Evolutionary conservation across 768 basidiomycete genomes (phyloP).

Genomic region (Neoboletus brunneissimus): DNA sequence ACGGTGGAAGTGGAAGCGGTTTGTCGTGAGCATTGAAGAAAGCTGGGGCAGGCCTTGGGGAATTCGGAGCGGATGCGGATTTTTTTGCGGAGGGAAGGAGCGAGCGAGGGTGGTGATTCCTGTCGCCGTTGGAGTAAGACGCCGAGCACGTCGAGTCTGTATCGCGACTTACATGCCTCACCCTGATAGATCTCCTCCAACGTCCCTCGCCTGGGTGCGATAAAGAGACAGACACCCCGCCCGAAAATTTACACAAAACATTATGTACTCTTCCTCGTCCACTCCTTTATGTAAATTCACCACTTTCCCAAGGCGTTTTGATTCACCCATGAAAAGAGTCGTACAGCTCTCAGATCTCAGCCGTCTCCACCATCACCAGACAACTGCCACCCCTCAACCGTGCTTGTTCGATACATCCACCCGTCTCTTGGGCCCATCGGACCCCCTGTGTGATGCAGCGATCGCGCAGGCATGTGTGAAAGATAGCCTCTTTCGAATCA

Average conservation of each 20-base stretch:
- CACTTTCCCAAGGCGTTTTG: conserved; percentile 20
- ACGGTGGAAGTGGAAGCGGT: conserved; percentile 41
- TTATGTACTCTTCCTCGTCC: conserved; percentile 20
- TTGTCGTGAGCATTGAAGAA: conserved; percentile 32
- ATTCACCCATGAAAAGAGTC: neutral
- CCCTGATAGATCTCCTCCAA: neutral
- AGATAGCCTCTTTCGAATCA: neutral
- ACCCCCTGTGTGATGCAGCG: neutral
- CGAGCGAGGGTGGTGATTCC: conserved; percentile 22
- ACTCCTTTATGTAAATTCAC: conserved; percentile 29
- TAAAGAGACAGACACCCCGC: neutral
- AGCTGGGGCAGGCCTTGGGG: conserved; percentile 12
- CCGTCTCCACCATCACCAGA: neutral
- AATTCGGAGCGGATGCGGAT: conserved; percentile 28
- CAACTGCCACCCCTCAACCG: neutral
- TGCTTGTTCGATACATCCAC: neutral
- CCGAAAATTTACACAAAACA: conserved; percentile 3
- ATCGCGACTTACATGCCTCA: conserved; percentile 24
- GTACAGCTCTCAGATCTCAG: conserved; percentile 6
- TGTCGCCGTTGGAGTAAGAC: neutral
- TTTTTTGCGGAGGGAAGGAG: conserved; percentile 25
- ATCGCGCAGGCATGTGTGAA: neutral
- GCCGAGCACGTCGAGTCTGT: neutral
- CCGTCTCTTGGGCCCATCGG: neutral
- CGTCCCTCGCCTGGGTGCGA: neutral